Conservation (phyloP, 352 stramenopile species). For the Pythium volutum region DNA sequence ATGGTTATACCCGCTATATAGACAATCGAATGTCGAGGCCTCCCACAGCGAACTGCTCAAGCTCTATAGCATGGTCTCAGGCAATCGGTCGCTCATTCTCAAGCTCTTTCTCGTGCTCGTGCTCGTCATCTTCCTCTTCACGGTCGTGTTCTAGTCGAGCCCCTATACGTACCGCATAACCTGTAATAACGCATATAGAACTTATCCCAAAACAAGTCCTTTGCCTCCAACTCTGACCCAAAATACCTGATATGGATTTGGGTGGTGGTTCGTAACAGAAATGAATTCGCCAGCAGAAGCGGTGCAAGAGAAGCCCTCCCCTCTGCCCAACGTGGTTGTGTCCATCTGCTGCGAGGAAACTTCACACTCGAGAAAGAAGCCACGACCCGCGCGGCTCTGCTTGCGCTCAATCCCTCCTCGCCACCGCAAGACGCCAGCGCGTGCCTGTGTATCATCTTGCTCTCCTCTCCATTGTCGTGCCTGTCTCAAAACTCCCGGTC, state of each 20-base stretch:
- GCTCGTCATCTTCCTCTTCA: constrained; percentile 83
- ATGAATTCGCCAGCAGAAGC: neutral
- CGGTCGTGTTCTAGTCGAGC: constrained; percentile 63
- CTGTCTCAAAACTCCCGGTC: neutral
- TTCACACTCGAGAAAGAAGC: constrained; percentile 16
- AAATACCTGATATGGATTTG: neutral
- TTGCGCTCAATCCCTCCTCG: neutral
- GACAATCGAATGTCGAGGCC: constrained; percentile 71
- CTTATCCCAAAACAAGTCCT: neutral
- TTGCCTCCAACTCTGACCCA: neutral
- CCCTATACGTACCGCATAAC: neutral
- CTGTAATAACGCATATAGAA: constrained; percentile 17
- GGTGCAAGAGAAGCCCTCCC: neutral
- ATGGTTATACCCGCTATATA: constrained; percentile 24
- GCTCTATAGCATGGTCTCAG: constrained; percentile 79
- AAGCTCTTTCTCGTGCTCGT: constrained; percentile 85
- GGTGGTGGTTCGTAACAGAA: constrained; percentile 9
- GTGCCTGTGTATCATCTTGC: neutral
- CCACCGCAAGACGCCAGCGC: too few species aligned
- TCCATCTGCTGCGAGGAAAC: constrained; percentile 14
- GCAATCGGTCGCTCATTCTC: constrained; percentile 79
- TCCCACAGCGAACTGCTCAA: constrained; percentile 78
- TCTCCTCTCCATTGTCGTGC: neutral
- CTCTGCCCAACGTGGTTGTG: constrained; percentile 1
- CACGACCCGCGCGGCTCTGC: too few species aligned